Evolutionary conservation across 2,329 filamentous ascomycete genomes (phyloP), one percentile per base, ranked within the genome.

Genomic region (Kalmusia sp.): DNA sequence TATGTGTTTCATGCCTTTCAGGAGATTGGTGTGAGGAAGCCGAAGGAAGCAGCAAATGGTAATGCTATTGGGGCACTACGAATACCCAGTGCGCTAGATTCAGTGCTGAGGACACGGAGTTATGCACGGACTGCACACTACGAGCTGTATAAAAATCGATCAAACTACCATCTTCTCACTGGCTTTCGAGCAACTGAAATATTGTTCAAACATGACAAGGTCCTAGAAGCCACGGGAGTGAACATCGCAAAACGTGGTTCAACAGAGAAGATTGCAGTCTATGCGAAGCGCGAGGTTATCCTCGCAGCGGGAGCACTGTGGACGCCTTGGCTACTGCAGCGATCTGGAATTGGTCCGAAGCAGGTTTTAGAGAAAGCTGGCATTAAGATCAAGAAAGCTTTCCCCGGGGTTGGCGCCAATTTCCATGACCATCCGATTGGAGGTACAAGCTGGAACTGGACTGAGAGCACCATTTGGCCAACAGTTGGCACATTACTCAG

Each of bases 371-470:
- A n/a, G n/a, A n/a, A n/a, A n/a, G n/a, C n/a, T n/a, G n/a, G n/a
- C 6, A 62, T 68, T 51, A 58, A 59, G 3, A 57, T 65, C 2
- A 33, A 52, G 2, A 56, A 53, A 2, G 55, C 68, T 44, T 57
- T 69, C 19, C 61, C 66, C 2, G 64, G 59, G 1, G 63, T 67
- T n/a, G 64, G 64, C 12, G 51, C 63, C 30, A 64, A 60, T 15
- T 34, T 67, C 6, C 64, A 67, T 40, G 64, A 67, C 28, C 64
- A 67, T 21, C n/a, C n/a, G n/a, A n/a, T n/a, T n/a, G n/a, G n/a
- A n/a, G n/a, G n/a, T n/a, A n/a, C n/a, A n/a, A n/a, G n/a, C n/a
- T n/a, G n/a, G n/a, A n/a, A n/a, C n/a, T n/a, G n/a, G n/a, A n/a
- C n/a, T n/a, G n/a, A n/a, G n/a, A n/a, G n/a, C n/a, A n/a, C n/a